Conservation (phyloP, 2,329 filamentous ascomycete species). For the Sphaerostilbella broomeana region DNA sequence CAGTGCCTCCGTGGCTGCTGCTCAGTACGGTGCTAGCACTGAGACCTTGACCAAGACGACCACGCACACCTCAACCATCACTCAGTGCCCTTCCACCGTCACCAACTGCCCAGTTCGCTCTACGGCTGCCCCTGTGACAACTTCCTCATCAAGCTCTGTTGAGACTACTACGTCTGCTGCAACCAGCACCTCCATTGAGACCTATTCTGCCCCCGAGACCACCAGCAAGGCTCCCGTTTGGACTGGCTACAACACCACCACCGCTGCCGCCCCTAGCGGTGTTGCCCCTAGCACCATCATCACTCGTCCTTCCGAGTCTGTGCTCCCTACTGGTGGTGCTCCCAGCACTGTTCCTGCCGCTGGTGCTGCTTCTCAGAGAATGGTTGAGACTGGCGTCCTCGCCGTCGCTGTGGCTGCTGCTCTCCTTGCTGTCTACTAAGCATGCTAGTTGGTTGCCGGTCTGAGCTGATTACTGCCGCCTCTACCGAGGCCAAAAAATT, state of each 20-base stretch:
- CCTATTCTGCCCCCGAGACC: conserved; percentile 16
- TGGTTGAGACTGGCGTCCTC: conserved; percentile 35
- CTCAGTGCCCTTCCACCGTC: conserved; percentile 38
- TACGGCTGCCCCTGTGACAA: conserved; percentile 17
- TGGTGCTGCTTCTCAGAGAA: conserved; percentile 17
- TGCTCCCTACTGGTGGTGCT: conserved; percentile 12
- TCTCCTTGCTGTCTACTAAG: conserved; percentile 32
- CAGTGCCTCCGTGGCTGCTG: conserved; percentile 33
- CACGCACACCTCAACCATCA: conserved; percentile 41
- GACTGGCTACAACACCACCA: conserved; percentile 30
- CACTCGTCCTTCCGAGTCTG: conserved; percentile 16
- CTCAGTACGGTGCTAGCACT: conserved; percentile 25
- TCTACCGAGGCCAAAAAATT: background rate
- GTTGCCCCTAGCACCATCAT: conserved; percentile 21
- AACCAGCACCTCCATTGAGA: conserved; percentile 20
- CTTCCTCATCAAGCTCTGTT: conserved; percentile 9
- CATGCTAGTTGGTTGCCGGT: background rate
- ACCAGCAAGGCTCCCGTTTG: conserved; percentile 18
- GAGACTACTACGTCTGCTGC: conserved; percentile 26
- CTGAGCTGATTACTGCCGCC: background rate
- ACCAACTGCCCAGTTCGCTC: conserved; percentile 37
- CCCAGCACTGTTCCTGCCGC: conserved; percentile 16
- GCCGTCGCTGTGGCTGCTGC: conserved; percentile 34
- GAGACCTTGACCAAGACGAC: conserved; percentile 39
- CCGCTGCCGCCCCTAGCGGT: conserved; percentile 18